Conservation (phyloP, 768 basidiomycete genomes). For the Russula brevipes region DNA sequence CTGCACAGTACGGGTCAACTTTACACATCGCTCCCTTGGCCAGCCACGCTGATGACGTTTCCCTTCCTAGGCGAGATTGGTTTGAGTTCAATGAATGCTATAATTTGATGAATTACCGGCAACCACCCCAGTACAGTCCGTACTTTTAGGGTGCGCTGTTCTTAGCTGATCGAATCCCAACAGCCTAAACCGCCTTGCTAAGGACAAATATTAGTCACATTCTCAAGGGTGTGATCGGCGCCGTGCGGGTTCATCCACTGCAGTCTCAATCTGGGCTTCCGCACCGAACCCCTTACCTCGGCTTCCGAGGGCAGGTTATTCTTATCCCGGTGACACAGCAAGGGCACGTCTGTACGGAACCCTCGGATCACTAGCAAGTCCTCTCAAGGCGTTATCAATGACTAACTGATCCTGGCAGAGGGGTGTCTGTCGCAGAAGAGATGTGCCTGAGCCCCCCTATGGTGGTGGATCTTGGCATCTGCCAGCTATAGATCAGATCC, state of each 20-base stretch:
- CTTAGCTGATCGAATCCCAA: constrained; percentile 10
- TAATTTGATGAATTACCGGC: constrained; percentile 1
- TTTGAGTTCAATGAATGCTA: constrained; percentile 11
- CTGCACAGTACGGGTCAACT: neutral
- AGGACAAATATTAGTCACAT: constrained; percentile 16
- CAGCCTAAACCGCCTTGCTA: constrained; percentile 17
- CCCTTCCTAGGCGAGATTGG: neutral
- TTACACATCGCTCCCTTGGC: neutral
- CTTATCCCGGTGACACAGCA: neutral
- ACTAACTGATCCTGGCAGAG: constrained; percentile 5
- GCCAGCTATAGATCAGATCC: constrained; percentile 23
- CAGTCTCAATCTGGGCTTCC: constrained; percentile 10
- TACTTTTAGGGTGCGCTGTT: constrained; percentile 13
- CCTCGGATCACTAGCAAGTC: neutral
- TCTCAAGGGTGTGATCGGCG: constrained; percentile 22
- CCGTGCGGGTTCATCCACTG: constrained; percentile 10
- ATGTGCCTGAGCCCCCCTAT: constrained; percentile 22
- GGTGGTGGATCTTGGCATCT: constrained; percentile 18
- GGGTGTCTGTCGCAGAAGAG: constrained; percentile 1
- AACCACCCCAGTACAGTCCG: neutral
- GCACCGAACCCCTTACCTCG: constrained; percentile 14
- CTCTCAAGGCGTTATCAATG: neutral
- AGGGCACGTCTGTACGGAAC: neutral
- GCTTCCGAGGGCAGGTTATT: neutral
- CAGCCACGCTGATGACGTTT: constrained; percentile 7